Conservation (phyloP, 352 stramenopile genomes). For the Phytophthora gonapodyides region DNA sequence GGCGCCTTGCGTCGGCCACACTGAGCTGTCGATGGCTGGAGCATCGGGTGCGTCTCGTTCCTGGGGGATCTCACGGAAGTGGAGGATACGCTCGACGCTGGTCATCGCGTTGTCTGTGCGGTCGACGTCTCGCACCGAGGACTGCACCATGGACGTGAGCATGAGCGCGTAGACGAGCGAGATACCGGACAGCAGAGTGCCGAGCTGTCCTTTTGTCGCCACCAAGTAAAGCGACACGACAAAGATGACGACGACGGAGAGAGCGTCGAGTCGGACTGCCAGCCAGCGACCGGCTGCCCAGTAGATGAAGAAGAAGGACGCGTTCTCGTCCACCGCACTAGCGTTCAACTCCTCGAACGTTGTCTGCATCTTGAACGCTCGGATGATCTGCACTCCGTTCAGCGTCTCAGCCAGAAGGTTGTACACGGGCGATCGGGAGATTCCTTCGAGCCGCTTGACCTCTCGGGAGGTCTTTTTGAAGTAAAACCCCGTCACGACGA, state of each 20-base stretch:
- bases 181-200: slow-evolving; percentile 19
- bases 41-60: slow-evolving; percentile 26
- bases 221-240: slow-evolving; percentile 88
- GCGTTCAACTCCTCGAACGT: slow-evolving; percentile 48
- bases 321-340: slow-evolving; percentile 40
- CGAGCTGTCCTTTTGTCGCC: slow-evolving; percentile 44
- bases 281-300: slow-evolving; percentile 88
- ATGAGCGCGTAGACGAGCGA: slow-evolving; percentile 21
- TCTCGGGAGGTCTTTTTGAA: slow-evolving; percentile 86
- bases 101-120: slow-evolving; percentile 58
- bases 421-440: slow-evolving; percentile 43
- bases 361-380: slow-evolving; percentile 42
- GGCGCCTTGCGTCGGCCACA: slow-evolving; percentile 34
- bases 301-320: slow-evolving; percentile 46
- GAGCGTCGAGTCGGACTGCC: slow-evolving; percentile 86
- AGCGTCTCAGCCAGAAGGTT: slow-evolving; percentile 24
- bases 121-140: slow-evolving; percentile 21
- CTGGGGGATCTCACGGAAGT: slow-evolving; percentile 41
- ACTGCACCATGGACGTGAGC: slow-evolving; percentile 48
- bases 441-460: slow-evolving; percentile 93
- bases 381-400: slow-evolving; percentile 23
- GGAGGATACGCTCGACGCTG: slow-evolving; percentile 37
- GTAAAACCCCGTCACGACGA: slow-evolving; percentile 21
- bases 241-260: slow-evolving; percentile 85
- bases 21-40: slow-evolving; percentile 3